Evolutionary conservation across 805 yeast genomes (phyloP), one percentile per base, ranked within the genome.

Genomic region (Lipomyces japonicus): DNA sequence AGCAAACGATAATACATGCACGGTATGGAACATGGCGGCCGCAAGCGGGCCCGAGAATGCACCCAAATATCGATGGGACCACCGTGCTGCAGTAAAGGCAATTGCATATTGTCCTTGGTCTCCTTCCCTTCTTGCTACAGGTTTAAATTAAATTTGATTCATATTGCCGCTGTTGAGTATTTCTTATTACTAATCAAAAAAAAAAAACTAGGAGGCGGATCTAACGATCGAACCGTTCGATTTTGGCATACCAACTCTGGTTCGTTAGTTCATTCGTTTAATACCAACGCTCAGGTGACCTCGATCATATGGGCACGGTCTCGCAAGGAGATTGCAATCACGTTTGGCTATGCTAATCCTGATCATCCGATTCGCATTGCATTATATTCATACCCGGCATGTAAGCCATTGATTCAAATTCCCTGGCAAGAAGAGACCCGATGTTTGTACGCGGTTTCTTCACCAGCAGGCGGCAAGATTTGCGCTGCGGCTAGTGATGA

Each of bases 31-130:
- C 57, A 74, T 19, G 45, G 69, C 2, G 63, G 72, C 46, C 50
- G 68, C 3, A 38, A 53, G 3, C 47, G 63, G 0, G 84, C 91
- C 7, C 61, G 47, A 21, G 59, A 77, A 42, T 66, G 69, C 48
- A 5, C 56, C 53, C 23, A 36, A 51, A 52, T 79, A 74, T 62
- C 63, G 67, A 7, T 69, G 89, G 44, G 78, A 75, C 0, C 97
- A 90, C 61, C 69, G 72, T 2, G 95, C 96, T 1, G 97, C 97
- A 0, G 90, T 90, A 0, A 89, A 89, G 60, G 97, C 96, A 0
- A 71, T 90, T 39, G 84, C 91, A 2, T 90, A 79, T 61, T 90
- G 96, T 63, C 97, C 97, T 0, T 89, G 96, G 96, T 75, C 87
- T 18, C 79, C 79, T 12, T 75, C 84, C 2, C 68, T 90, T 6